Conservation (phyloP, 1,139 yeast species). For the Pneumocystis jirovecii region DNA sequence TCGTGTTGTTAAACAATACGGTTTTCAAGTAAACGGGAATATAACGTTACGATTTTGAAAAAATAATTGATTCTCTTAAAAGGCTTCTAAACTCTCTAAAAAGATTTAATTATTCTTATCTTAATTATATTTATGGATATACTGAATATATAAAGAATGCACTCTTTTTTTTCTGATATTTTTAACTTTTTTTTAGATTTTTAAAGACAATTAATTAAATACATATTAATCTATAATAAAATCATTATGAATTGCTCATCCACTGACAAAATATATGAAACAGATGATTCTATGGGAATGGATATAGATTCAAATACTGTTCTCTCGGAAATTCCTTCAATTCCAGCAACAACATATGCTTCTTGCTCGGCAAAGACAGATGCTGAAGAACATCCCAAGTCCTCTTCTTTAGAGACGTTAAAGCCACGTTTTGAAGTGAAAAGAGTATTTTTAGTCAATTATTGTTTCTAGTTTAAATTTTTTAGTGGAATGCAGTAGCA, state of each 20-base stretch:
- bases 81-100: background rate
- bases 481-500: slow-evolving; percentile 90
- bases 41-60: background rate
- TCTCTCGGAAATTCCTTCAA: background rate
- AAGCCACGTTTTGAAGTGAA: slow-evolving; percentile 45
- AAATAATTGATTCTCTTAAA: background rate
- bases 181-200: background rate
- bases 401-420: background rate
- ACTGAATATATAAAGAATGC: background rate
- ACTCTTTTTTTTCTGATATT: background rate
- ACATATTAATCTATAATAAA: background rate
- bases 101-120: background rate
- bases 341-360: background rate
- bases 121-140: background rate
- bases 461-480: background rate
- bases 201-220: background rate
- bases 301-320: background rate
- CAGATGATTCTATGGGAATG: background rate
- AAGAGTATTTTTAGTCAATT: slow-evolving; percentile 26
- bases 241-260: background rate
- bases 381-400: background rate
- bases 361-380: background rate
- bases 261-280: background rate
- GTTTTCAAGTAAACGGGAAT: background rate
- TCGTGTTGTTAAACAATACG: background rate